Conservation (phyloP, 495 filamentous ascomycete genomes). For the Lophiostoma macrostomum region DNA sequence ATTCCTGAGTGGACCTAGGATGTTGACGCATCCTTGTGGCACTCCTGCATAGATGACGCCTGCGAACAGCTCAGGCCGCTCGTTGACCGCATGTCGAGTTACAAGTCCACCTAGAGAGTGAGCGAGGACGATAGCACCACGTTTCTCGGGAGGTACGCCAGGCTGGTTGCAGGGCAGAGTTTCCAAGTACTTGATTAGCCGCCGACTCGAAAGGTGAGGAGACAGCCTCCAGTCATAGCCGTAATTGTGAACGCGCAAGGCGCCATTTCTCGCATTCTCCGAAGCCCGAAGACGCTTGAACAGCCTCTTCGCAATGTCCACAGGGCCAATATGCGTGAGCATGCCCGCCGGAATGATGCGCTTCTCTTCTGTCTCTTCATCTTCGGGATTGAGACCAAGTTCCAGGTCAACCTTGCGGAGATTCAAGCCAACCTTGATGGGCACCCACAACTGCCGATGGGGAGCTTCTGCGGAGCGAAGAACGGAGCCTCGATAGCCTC, state of each 20-base stretch:
- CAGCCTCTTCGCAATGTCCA: slow-evolving; percentile 81
- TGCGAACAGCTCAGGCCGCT: slow-evolving; percentile 79
- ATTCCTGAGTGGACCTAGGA: slow-evolving; percentile 84
- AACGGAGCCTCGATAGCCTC: slow-evolving; percentile 87
- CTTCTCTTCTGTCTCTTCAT: slow-evolving; percentile 82
- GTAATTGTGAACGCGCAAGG: slow-evolving; percentile 79
- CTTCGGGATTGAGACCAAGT: slow-evolving; percentile 76
- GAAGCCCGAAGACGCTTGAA: slow-evolving; percentile 73
- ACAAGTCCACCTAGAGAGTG: slow-evolving; percentile 90
- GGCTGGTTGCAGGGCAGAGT: slow-evolving; percentile 69
- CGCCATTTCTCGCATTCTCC: slow-evolving; percentile 67
- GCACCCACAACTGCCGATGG: slow-evolving; percentile 84
- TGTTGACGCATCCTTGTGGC: slow-evolving; percentile 83
- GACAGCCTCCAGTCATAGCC: slow-evolving; percentile 95
- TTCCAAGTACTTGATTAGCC: slow-evolving; percentile 69
- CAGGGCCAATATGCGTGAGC: slow-evolving; percentile 83
- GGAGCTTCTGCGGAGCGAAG: slow-evolving; percentile 80
- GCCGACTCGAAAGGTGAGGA: slow-evolving; percentile 69
- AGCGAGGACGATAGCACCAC: slow-evolving; percentile 78
- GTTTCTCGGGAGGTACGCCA: slow-evolving; percentile 45
- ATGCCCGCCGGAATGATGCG: slow-evolving; percentile 79
- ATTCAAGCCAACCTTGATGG: slow-evolving; percentile 90
- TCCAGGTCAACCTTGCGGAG: slow-evolving; percentile 90
- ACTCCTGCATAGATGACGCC: slow-evolving; percentile 85
- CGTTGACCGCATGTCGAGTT: slow-evolving; percentile 84